These are phyloP conservation scores for Daldinia concentrica DNA, from an alignment of 495 filamentous ascomycete species.

Conservation along the genomic window DNA sequence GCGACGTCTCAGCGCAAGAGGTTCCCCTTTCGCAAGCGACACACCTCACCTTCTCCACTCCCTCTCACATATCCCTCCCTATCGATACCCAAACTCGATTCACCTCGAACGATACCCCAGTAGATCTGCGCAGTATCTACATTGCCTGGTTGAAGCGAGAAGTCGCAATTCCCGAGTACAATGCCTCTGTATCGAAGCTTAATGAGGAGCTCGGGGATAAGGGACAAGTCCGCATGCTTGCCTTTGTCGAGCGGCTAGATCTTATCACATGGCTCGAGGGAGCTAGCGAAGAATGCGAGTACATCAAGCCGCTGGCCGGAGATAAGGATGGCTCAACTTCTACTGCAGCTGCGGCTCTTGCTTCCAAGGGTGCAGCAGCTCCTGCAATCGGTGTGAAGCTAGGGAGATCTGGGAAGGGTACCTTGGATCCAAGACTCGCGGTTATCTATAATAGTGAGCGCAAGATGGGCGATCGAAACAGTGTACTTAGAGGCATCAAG, in stretches of 20 bases:
- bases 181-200: slow-evolving; percentile 78
- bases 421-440: slow-evolving; percentile 79
- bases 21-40: slow-evolving; percentile 75
- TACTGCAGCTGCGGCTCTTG: slow-evolving; percentile 55
- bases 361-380: slow-evolving; percentile 62
- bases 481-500: slow-evolving; percentile 85
- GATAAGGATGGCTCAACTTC: slow-evolving; percentile 62
- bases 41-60: slow-evolving; percentile 78
- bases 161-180: slow-evolving; percentile 86
- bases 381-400: slow-evolving; percentile 53
- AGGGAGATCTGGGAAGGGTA: slow-evolving; percentile 64
- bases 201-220: slow-evolving; percentile 78
- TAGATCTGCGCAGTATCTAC: slow-evolving; percentile 93
- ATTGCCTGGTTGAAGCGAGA: slow-evolving; percentile 95
- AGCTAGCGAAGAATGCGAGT: slow-evolving; percentile 86
- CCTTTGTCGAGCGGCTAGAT: slow-evolving; percentile 89
- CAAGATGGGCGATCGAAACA: slow-evolving; percentile 92
- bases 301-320: slow-evolving; percentile 82
- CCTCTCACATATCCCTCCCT: slow-evolving; percentile 70
- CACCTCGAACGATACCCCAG: slow-evolving; percentile 70
- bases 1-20: slow-evolving; percentile 60
- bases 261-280: slow-evolving; percentile 92
- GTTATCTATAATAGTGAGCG: slow-evolving; percentile 92
- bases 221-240: slow-evolving; percentile 77
- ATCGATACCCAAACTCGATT: slow-evolving; percentile 86